These are phyloP conservation scores for Phytophthora cryptogea DNA, from an alignment of 352 stramenopile species.

Conservation along the genomic window DNA sequence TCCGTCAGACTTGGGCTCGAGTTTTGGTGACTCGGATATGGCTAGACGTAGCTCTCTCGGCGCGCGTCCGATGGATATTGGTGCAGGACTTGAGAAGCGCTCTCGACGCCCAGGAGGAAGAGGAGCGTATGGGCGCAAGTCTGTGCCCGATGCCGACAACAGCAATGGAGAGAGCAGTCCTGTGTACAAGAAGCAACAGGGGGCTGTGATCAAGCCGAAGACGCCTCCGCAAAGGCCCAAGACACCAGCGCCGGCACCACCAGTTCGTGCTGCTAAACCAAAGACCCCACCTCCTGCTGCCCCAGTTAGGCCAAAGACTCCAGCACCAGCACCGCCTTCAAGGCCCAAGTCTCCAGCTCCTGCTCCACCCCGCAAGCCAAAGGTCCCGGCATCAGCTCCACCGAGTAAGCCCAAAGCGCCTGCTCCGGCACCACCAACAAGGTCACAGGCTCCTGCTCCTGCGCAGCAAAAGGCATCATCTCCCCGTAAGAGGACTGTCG, in stretches of 20 bases:
- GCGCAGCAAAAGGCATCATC: conserved; percentile 19
- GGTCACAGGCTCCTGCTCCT: conserved; percentile 6
- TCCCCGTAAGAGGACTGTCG: conserved; percentile 15
- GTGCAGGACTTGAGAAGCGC: conserved; percentile 18
- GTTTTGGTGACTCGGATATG: conserved; percentile 18
- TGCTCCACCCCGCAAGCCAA: conserved; percentile 16
- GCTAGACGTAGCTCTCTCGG: conserved; percentile 26
- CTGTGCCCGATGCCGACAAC: conserved; percentile 21
- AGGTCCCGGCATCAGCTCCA: conserved; percentile 11
- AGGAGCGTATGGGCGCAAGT: conserved; percentile 29
- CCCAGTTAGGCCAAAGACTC: conserved; percentile 6
- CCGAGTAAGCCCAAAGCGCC: conserved; percentile 11
- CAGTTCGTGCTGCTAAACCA: conserved; percentile 7
- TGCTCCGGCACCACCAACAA: conserved; percentile 8
- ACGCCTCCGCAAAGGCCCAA: conserved; percentile 22
- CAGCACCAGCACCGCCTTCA: conserved; percentile 6
- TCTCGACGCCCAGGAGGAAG: conserved; percentile 21
- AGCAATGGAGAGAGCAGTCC: conserved; percentile 10
- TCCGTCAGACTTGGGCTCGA: conserved; percentile 28
- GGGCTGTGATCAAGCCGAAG: conserved; percentile 14
- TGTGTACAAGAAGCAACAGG: conserved; percentile 22
- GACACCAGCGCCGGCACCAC: conserved; percentile 11
- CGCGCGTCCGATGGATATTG: conserved; percentile 17
- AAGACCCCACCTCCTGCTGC: conserved; percentile 9
- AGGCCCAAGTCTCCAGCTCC: conserved; percentile 13